phyloP scores from a whole-genome alignment of 2,329 filamentous ascomycete genomes.

The Pseudogymnoascus sp. region DNA sequence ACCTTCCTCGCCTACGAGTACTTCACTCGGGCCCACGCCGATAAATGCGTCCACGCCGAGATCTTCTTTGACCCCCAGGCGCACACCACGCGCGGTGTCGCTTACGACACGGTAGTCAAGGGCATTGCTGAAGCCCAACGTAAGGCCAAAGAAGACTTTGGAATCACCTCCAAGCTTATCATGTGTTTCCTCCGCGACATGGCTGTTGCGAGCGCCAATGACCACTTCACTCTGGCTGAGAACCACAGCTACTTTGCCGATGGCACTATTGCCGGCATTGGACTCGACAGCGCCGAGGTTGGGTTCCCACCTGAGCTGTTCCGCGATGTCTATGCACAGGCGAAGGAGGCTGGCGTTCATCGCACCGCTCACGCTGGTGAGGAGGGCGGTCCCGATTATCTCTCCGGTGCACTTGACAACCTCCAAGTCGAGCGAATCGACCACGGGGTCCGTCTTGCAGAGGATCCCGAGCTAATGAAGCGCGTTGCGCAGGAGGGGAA shows the following conservation, averaged over 20 bases:
- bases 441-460: slow-evolving; percentile 60
- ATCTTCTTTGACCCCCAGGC: slow-evolving; percentile 78
- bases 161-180: slow-evolving; percentile 58
- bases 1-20: slow-evolving; percentile 66
- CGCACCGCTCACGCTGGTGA: slow-evolving; percentile 72
- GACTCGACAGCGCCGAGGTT: slow-evolving; percentile 59
- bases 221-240: slow-evolving; percentile 37
- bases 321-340: slow-evolving; percentile 51
- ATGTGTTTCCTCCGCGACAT: slow-evolving; percentile 68
- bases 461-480: slow-evolving; percentile 51
- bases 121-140: slow-evolving; percentile 56
- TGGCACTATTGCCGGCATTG: slow-evolving; percentile 54
- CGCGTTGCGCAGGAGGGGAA: slow-evolving; percentile 50
- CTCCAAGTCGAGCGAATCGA: slow-evolving; percentile 63
- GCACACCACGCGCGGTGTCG: slow-evolving; percentile 56
- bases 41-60: slow-evolving; percentile 66
- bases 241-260: slow-evolving; percentile 39
- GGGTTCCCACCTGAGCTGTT: slow-evolving; percentile 53
- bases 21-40: slow-evolving; percentile 54
- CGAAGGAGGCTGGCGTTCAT: slow-evolving; percentile 43
- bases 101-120: slow-evolving; percentile 54
- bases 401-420: slow-evolving; percentile 53
- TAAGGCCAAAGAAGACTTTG: slow-evolving; percentile 55
- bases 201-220: slow-evolving; percentile 48
- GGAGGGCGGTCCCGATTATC: slow-evolving; percentile 62